phyloP scores from a whole-genome alignment of 768 basidiomycete genomes.

The Russula griseocarnosa region DNA sequence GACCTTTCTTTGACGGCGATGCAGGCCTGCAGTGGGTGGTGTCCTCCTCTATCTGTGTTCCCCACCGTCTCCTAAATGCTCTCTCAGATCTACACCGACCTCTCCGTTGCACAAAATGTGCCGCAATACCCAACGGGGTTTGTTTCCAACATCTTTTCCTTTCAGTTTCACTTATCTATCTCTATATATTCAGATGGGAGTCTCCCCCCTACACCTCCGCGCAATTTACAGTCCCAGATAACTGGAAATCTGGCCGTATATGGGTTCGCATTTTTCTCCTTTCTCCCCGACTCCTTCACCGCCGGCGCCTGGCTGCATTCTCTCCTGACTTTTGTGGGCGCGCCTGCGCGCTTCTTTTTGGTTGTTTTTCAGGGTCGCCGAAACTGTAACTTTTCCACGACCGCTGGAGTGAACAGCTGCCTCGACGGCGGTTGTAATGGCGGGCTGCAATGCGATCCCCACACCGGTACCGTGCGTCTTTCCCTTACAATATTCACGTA shows the following conservation, averaged over 20 bases:
- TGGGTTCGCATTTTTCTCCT: conserved; percentile 26
- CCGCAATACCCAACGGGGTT: conserved; percentile 24
- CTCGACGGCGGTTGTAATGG: conserved; percentile 32
- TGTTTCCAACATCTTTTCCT: background rate
- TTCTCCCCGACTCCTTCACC: background rate
- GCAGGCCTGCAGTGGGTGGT: conserved; percentile 24
- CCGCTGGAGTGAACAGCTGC: conserved; percentile 29
- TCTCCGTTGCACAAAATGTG: background rate
- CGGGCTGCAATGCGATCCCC: conserved; percentile 31
- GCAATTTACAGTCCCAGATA: conserved; percentile 30
- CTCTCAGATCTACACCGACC: conserved; percentile 25
- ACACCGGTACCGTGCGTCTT: conserved; percentile 29
- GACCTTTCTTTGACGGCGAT: background rate
- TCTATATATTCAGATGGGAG: conserved; percentile 25
- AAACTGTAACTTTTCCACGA: conserved; percentile 30
- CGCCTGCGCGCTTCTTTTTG: background rate
- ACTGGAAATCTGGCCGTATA: conserved; percentile 31
- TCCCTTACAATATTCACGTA: background rate
- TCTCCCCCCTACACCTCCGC: conserved; percentile 23
- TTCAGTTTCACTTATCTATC: background rate
- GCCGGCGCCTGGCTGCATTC: background rate
- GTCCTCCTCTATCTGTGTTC: background rate
- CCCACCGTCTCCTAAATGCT: background rate
- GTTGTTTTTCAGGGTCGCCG: conserved; percentile 26
- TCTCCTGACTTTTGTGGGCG: background rate